Percentiles rank a stretch among this genome's conserved stretches.
These are phyloP conservation scores for Phaffia australis DNA, from an alignment of 768 basidiomycete species.

Conservation along the genomic window DNA sequence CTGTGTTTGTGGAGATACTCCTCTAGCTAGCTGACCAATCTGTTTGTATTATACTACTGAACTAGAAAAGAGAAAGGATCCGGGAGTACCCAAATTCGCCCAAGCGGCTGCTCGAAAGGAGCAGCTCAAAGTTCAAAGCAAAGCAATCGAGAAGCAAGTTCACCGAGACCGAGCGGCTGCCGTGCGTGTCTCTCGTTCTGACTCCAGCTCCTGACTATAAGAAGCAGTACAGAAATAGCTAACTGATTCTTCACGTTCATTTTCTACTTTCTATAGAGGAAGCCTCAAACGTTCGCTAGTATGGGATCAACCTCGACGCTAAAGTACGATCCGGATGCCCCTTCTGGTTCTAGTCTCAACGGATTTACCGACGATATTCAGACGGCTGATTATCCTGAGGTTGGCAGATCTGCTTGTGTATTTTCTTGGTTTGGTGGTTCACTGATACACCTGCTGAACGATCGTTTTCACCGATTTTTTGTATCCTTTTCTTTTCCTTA, in stretches of 20 bases:
- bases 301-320: slow-evolving; percentile 2
- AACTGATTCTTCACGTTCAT: no score
- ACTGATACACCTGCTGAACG: slow-evolving; percentile 21
- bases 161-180: no score
- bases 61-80: slow-evolving; percentile 74
- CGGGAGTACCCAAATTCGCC: slow-evolving; percentile 73
- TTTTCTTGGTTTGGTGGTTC: not conserved
- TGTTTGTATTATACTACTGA: no score
- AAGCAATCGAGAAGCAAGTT: slow-evolving; percentile 15
- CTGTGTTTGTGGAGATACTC: no score
- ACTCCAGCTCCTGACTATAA: no score
- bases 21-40: no score
- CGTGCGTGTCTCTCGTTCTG: no score
- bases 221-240: no score
- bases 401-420: slow-evolving; percentile 15
- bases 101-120: slow-evolving; percentile 49
- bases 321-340: not conserved
- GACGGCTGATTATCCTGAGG: slow-evolving; percentile 30
- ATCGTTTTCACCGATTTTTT: slow-evolving; percentile 10
- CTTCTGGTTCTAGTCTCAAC: slow-evolving; percentile 21
- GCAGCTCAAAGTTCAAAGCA: slow-evolving; percentile 39
- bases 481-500: slow-evolving; percentile 23
- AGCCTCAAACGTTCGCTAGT: no score
- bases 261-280: no score
- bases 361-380: slow-evolving; percentile 44